Percentiles rank a stretch among this genome's conserved stretches.
Conservation (phyloP, 2,329 filamentous ascomycete species). For the Fusarium sambucinum region DNA sequence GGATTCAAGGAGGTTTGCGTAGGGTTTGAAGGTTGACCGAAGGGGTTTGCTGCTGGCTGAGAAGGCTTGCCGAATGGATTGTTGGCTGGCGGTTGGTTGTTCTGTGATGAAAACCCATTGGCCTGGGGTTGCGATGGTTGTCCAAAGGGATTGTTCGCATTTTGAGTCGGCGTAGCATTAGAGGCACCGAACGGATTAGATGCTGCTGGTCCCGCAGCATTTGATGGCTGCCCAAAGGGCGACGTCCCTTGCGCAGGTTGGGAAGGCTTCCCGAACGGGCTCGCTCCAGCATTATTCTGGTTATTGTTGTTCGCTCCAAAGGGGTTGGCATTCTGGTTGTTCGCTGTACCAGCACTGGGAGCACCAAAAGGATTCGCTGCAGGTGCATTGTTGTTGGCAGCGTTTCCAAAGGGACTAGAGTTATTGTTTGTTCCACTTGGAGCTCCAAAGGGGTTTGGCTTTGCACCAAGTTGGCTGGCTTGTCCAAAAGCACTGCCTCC, state of each 20-base stretch:
- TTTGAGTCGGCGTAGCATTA: constrained; percentile 32
- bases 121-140: constrained; percentile 43
- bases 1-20: constrained; percentile 41
- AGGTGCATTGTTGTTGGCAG: constrained; percentile 37
- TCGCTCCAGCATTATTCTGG: constrained; percentile 34
- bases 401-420: constrained; percentile 47
- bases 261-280: constrained; percentile 48
- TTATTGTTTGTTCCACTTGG: constrained; percentile 38
- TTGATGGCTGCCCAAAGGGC: constrained; percentile 42
- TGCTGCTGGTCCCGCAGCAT: constrained; percentile 26
- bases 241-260: constrained; percentile 29
- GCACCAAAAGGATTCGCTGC: constrained; percentile 50
- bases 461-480: constrained; percentile 53
- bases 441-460: constrained; percentile 55
- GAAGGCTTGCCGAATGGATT: constrained; percentile 48
- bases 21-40: constrained; percentile 46
- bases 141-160: constrained; percentile 47
- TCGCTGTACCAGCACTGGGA: constrained; percentile 24
- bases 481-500: constrained; percentile 51
- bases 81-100: constrained; percentile 37
- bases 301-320: constrained; percentile 38
- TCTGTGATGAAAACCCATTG: constrained; percentile 43
- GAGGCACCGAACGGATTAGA: constrained; percentile 48
- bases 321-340: constrained; percentile 35
- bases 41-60: constrained; percentile 35